Evolutionary conservation across 306 rosid genomes (phyloP), one percentile per base, ranked within the genome.

Genomic region (Nissolia schottii): DNA sequence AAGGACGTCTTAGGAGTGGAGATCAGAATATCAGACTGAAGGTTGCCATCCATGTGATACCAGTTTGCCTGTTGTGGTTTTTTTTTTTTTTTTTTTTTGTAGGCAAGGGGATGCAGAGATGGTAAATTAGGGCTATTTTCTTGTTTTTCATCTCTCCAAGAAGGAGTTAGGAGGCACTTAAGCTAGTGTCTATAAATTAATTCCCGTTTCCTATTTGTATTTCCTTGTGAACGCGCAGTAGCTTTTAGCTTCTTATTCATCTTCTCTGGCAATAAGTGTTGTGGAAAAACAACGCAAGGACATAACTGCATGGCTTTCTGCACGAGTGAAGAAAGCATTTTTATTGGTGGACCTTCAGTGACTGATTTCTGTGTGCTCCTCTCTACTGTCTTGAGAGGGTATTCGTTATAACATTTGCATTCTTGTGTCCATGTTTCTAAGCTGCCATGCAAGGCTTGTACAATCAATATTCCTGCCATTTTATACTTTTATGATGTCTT

Each of bases 1-100:
- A 92, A 92, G 85, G 97, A 92, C 61, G 31, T 92, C 80, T 77
- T 92, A 81, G 97, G 97, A 64, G 96, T 92, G 18, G 97, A 92
- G 89, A 84, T 92, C 76, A 84, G 94, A 71, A 92, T 92, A 80
- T 89, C 97, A 3, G 97, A 92, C 77, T 92, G 72, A 86, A 71
- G 77, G 28, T 19, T 71, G 38, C 41, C 23, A 28, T 57, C 63
- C 67, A 46, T 41, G 6, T 20, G 54, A 80, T 61, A 80, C 43
- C 66, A 68, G 58, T 70, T 64, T 60, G 48, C 60, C 64, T 37
- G 62, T 76, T 48, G 40, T 81, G 83, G 79, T 76, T 29, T 59
- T 74, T 63, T 83, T 81, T 86, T 85, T 84, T 77, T 76, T 29
- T 59, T 74, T 63, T 83, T 81, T 86, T 85, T 84, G 88, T 83